Percentiles rank a stretch among this genome's conserved stretches.
Conservation (phyloP, 805 yeast genomes). For the Candida germanica region DNA sequence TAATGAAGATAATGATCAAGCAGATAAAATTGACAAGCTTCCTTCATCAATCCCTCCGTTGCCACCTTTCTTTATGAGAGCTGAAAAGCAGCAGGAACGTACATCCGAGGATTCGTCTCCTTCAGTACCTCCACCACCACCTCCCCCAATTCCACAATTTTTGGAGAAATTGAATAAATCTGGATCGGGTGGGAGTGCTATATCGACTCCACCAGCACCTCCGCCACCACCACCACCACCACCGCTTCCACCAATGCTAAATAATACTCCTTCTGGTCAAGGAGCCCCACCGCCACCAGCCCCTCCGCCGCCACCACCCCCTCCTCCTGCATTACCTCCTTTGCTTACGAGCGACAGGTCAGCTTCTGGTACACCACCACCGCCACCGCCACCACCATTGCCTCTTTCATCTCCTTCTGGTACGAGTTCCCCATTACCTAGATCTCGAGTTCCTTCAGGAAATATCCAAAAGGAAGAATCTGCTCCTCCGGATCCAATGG, state of each 20-base stretch:
- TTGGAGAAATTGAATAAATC: background rate
- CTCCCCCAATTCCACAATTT: constrained; percentile 17
- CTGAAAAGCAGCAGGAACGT: no score
- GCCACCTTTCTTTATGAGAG: no score
- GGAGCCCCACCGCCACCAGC: constrained; percentile 17
- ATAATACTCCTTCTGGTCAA: background rate
- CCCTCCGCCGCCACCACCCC: constrained; percentile 20
- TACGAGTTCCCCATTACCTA: background rate
- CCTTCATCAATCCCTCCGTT: no score
- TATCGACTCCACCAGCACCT: constrained; percentile 12
- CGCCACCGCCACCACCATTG: constrained; percentile 4
- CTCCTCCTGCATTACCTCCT: constrained; percentile 20
- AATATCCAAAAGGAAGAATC: background rate
- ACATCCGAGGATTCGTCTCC: constrained; percentile 11
- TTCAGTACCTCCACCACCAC: constrained; percentile 15
- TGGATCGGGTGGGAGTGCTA: background rate
- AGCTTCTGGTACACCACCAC: constrained; percentile 1
- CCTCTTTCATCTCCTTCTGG: constrained; percentile 1
- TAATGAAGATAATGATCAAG: background rate
- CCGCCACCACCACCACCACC: constrained; percentile 12
- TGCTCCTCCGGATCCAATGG: constrained; percentile 5
- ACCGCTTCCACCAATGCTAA: constrained; percentile 3
- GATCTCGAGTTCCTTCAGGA: background rate
- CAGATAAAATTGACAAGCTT: no score
- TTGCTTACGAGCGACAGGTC: background rate